Evolutionary conservation across 2,329 filamentous ascomycete species (phyloP).

Genomic region (Byssoonygena ceratinophila): DNA sequence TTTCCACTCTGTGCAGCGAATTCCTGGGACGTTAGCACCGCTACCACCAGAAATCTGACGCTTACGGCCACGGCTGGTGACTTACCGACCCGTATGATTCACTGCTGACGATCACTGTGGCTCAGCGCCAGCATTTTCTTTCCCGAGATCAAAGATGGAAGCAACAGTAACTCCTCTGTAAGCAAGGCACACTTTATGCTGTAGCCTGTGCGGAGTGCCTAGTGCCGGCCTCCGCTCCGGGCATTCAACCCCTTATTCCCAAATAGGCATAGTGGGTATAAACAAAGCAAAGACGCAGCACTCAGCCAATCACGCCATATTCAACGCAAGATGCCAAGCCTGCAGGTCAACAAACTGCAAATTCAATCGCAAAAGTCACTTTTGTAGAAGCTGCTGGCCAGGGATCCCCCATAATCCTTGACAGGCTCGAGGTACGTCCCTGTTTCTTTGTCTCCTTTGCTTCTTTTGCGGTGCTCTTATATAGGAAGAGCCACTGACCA

Average conservation of each 20-base stretch:
- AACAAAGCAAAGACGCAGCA: no score
- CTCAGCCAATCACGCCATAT: no score
- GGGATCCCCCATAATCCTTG: neutral
- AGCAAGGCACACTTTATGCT: no score
- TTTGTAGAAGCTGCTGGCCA: neutral
- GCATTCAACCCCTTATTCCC: no score
- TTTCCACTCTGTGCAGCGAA: no score
- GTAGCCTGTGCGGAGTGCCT: no score
- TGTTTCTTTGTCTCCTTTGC: neutral
- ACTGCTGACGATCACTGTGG: neutral
- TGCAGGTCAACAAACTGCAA: no score
- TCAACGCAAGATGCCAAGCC: no score
- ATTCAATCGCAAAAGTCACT: neutral
- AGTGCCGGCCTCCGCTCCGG: no score
- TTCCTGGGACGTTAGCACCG: no score
- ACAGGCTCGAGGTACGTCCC: neutral
- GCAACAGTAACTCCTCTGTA: no score
- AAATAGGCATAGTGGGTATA: no score
- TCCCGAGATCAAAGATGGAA: neutral
- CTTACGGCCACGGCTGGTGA: neutral
- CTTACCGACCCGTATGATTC: neutral
- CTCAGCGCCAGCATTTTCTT: slow-evolving; percentile 4
- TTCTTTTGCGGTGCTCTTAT: neutral
- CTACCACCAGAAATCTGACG: neutral
- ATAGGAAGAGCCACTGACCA: neutral